phyloP scores from a whole-genome alignment of 495 filamentous ascomycete species.

The Neurospora africana region DNA sequence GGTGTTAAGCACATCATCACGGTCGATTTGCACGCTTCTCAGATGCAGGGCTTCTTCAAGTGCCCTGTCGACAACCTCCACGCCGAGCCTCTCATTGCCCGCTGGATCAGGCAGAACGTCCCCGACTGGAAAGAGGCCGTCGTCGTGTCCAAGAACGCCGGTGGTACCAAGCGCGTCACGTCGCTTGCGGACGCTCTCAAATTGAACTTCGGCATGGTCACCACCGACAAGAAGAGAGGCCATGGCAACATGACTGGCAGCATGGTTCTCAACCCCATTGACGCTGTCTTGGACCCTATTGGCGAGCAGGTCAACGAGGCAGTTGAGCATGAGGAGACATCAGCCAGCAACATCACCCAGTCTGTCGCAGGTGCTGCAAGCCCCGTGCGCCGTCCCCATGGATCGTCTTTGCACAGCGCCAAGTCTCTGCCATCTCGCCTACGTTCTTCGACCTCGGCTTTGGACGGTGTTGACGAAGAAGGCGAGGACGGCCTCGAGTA shows the following conservation, averaged over 20 bases:
- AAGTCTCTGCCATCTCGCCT: slow-evolving; percentile 15
- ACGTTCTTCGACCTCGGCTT: slow-evolving; percentile 28
- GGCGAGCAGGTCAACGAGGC: slow-evolving; percentile 19
- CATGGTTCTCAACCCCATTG: slow-evolving; percentile 46
- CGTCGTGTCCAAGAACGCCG: slow-evolving; percentile 95
- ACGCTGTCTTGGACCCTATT: slow-evolving; percentile 25
- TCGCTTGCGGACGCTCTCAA: slow-evolving; percentile 92
- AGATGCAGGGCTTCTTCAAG: slow-evolving; percentile 98
- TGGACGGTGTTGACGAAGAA: slow-evolving; percentile 37
- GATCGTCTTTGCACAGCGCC: slow-evolving; percentile 6
- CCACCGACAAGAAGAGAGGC: slow-evolving; percentile 72
- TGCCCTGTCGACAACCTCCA: slow-evolving; percentile 97
- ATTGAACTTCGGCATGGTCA: slow-evolving; percentile 94
- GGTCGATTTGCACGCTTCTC: slow-evolving; percentile 89
- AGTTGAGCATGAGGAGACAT: not conserved
- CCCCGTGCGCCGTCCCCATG: slow-evolving; percentile 23
- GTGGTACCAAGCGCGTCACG: slow-evolving; percentile 94
- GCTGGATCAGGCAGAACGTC: slow-evolving; percentile 88
- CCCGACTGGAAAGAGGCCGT: slow-evolving; percentile 81
- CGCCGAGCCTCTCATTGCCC: slow-evolving; percentile 89
- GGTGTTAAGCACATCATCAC: slow-evolving; percentile 97
- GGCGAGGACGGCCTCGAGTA: slow-evolving; percentile 52
- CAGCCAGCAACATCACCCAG: slow-evolving; percentile 7
- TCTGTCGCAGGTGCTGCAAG: slow-evolving; percentile 28
- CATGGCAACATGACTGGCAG: slow-evolving; percentile 58